Conservation (phyloP, 2,329 filamentous ascomycete species). For the Paracoccidioides brasiliensis region DNA sequence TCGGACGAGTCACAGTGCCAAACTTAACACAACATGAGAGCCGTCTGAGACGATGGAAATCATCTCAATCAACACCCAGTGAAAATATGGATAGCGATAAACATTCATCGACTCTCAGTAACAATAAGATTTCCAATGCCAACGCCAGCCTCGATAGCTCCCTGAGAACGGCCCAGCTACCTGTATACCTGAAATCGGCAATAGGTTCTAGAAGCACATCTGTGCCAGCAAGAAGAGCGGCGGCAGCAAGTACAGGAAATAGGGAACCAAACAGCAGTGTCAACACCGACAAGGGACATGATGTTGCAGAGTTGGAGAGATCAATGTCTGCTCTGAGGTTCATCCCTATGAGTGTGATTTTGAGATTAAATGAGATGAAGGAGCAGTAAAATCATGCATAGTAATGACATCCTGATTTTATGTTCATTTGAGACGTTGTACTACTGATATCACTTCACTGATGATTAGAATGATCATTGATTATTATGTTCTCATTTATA, state of each 20-base stretch:
- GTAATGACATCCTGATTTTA: neutral
- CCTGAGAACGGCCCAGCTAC: neutral
- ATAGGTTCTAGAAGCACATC: neutral
- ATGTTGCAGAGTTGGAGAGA: conserved; percentile 26
- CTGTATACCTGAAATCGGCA: neutral
- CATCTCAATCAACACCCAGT: conserved; percentile 13
- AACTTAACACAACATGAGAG: conserved; percentile 21
- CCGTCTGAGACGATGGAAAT: conserved; percentile 21
- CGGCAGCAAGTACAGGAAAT: neutral
- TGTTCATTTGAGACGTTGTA: neutral
- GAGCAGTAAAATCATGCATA: neutral
- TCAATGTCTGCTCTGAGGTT: conserved; percentile 35
- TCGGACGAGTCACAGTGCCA: conserved; percentile 28
- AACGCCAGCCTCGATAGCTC: neutral
- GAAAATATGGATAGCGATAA: neutral
- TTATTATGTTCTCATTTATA: too few relatives aligned
- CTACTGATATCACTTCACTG: neutral
- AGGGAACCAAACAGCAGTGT: neutral
- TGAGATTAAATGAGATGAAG: conserved; percentile 15
- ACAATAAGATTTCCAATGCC: neutral
- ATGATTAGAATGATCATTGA: too few relatives aligned
- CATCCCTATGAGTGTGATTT: conserved; percentile 30
- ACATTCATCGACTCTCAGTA: neutral
- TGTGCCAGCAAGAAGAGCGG: neutral
- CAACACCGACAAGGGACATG: conserved; percentile 14